Evolutionary conservation across 176 grass and related monocot species (phyloP).

Genomic region (Typha latifolia): DNA sequence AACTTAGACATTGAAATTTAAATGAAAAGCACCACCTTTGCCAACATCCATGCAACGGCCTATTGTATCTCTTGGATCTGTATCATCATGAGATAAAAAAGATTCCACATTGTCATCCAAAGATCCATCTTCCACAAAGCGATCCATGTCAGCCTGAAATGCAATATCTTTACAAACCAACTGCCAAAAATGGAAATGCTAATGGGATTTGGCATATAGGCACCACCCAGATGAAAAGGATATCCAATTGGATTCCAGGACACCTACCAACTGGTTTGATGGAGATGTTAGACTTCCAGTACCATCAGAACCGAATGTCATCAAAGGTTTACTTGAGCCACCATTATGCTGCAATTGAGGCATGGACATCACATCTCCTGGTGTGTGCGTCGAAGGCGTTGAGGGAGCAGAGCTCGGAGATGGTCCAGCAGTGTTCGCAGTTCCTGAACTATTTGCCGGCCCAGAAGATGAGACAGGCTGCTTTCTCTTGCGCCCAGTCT

Average conservation of each 20-base stretch:
- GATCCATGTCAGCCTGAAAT: constrained; percentile 88
- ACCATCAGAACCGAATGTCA: constrained; percentile 69
- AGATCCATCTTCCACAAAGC: constrained; percentile 83
- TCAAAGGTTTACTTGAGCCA: constrained; percentile 61
- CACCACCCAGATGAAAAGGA: background rate
- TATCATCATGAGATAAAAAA: constrained; percentile 97
- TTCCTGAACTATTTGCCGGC: constrained; percentile 83
- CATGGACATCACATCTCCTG: constrained; percentile 81
- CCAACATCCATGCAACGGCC: constrained; percentile 79
- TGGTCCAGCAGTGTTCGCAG: constrained; percentile 85
- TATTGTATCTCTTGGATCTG: constrained; percentile 80
- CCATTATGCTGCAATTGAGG: constrained; percentile 75
- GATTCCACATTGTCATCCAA: constrained; percentile 99
- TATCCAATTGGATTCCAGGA: background rate
- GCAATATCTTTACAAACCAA: constrained; percentile 1
- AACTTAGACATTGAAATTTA: constrained; percentile 2
- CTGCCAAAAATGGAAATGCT: background rate
- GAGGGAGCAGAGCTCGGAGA: constrained; percentile 97
- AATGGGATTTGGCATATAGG: background rate
- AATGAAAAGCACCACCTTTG: constrained; percentile 52
- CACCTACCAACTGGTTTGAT: constrained; percentile 63
- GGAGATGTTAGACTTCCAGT: constrained; percentile 79
- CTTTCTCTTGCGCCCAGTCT: constrained; percentile 40
- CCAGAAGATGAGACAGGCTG: constrained; percentile 69
- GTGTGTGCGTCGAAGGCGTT: constrained; percentile 94